phyloP scores from a whole-genome alignment of 2,329 filamentous ascomycete genomes.

The Blastomyces parvus region DNA sequence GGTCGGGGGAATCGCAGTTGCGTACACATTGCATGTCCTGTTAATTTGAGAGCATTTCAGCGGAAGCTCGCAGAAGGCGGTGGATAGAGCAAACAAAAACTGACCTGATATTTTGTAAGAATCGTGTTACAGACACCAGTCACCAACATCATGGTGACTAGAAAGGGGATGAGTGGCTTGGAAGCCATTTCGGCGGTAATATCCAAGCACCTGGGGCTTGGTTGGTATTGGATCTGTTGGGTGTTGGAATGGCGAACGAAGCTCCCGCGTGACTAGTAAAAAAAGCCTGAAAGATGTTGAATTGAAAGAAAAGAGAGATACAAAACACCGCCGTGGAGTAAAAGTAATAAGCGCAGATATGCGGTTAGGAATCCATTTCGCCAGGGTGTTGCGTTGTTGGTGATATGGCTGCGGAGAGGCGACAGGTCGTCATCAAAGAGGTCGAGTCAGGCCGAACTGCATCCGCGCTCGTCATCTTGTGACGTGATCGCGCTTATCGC shows the following conservation, averaged over 20 bases:
- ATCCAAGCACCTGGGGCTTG: not conserved
- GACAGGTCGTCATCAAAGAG: not conserved
- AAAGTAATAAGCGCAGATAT: not conserved
- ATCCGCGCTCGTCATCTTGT: not conserved
- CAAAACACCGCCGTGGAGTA: not conserved
- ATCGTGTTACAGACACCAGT: constrained; percentile 96
- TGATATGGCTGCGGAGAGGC: not conserved
- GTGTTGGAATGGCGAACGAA: not conserved
- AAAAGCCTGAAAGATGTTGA: not conserved
- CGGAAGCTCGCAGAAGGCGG: not conserved
- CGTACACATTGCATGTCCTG: constrained; percentile 92
- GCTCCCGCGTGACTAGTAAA: not conserved
- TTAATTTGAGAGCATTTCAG: not conserved
- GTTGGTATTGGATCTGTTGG: not conserved
- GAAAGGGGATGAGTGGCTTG: constrained; percentile 64
- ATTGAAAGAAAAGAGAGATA: not conserved
- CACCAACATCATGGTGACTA: constrained; percentile 92
- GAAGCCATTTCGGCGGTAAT: constrained; percentile 51
- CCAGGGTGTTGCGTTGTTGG: not conserved
- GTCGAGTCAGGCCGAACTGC: too few relatives aligned
- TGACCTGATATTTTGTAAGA: constrained; percentile 88
- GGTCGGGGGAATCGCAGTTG: constrained; percentile 66
- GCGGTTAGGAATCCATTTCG: not conserved
- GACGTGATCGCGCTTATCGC: not conserved
- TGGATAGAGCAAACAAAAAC: constrained; percentile 17